Percentiles rank a stretch among this genome's conserved stretches.
Conservation (phyloP, 2,329 filamentous ascomycete genomes). For the Alternaria atra region DNA sequence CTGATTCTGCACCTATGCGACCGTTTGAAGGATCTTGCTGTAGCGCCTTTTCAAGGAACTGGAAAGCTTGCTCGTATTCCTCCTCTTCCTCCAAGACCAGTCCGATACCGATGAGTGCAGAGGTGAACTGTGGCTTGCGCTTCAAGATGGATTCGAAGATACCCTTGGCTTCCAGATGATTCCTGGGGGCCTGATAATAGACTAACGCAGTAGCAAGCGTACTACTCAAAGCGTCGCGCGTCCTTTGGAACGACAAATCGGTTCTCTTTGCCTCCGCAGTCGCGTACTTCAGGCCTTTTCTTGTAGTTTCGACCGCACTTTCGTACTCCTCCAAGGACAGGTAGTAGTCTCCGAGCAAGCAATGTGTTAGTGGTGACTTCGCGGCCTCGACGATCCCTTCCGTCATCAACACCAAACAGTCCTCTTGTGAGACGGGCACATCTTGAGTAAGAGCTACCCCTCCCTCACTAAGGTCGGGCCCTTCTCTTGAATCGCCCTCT, state of each 20-base stretch:
- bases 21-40: constrained; percentile 77
- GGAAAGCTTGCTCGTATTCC: constrained; percentile 81
- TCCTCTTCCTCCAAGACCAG: constrained; percentile 93
- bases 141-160: constrained; percentile 84
- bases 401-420: constrained; percentile 81
- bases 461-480: constrained; percentile 57
- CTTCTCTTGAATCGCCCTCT: constrained; percentile 43
- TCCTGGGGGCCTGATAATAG: constrained; percentile 86
- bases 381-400: constrained; percentile 59
- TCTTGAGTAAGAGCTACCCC: constrained; percentile 57
- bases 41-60: constrained; percentile 80
- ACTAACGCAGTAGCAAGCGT: constrained; percentile 88
- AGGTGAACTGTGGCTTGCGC: constrained; percentile 77
- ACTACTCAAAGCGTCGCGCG: constrained; percentile 76
- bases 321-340: constrained; percentile 86
- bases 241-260: constrained; percentile 68
- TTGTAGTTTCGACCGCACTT: constrained; percentile 78
- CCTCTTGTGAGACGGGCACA: constrained; percentile 72
- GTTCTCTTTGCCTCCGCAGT: constrained; percentile 69
- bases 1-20: constrained; percentile 83
- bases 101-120: constrained; percentile 87
- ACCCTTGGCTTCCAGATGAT: constrained; percentile 87
- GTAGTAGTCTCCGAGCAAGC: constrained; percentile 85
- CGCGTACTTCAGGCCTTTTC: constrained; percentile 73
- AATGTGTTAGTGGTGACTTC: constrained; percentile 81